A percentile compares a stretch with the other conserved stretches of the same genome.
Conservation (phyloP, 2,329 filamentous ascomycete species). For the Dactylella cylindrospora region DNA sequence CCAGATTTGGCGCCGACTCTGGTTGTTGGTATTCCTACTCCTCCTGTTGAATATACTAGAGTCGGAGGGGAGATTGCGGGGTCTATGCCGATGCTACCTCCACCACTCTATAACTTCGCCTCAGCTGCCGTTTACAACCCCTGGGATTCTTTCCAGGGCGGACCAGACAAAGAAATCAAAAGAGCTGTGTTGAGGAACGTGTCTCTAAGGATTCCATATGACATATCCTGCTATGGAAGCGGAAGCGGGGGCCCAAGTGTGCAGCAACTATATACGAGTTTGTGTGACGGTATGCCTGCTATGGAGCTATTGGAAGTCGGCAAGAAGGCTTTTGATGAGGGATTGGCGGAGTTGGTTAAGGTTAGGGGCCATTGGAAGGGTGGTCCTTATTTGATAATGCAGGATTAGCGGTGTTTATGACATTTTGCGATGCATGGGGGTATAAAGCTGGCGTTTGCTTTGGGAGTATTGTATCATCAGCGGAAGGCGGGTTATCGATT, state of each 20-base stretch:
- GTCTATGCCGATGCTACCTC: slow-evolving; percentile 6
- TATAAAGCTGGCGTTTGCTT: no score
- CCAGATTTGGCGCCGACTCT: slow-evolving; percentile 18
- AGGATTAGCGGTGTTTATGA: slow-evolving; percentile 12
- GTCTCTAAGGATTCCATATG: slow-evolving; percentile 28
- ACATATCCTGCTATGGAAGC: slow-evolving; percentile 25
- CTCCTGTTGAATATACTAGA: neutral
- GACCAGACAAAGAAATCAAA: no score
- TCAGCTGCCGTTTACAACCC: no score
- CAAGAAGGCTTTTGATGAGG: slow-evolving; percentile 23
- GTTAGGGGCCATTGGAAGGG: slow-evolving; percentile 38
- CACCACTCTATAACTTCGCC: slow-evolving; percentile 14
- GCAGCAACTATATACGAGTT: slow-evolving; percentile 19
- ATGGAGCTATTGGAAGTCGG: slow-evolving; percentile 30
- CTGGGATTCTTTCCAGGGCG: no score
- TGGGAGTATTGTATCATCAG: no score
- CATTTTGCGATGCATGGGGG: neutral
- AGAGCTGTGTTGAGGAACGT: slow-evolving; percentile 19
- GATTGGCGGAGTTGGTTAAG: slow-evolving; percentile 14
- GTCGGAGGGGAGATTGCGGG: neutral
- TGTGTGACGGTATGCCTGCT: slow-evolving; percentile 25
- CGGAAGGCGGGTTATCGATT: no score
- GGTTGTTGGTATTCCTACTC: slow-evolving; percentile 18
- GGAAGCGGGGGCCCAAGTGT: slow-evolving; percentile 25
- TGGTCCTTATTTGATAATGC: slow-evolving; percentile 38